These are phyloP conservation scores for Xylaria sp. DNA, from an alignment of 2,329 filamentous ascomycete species.

Conservation along the genomic window DNA sequence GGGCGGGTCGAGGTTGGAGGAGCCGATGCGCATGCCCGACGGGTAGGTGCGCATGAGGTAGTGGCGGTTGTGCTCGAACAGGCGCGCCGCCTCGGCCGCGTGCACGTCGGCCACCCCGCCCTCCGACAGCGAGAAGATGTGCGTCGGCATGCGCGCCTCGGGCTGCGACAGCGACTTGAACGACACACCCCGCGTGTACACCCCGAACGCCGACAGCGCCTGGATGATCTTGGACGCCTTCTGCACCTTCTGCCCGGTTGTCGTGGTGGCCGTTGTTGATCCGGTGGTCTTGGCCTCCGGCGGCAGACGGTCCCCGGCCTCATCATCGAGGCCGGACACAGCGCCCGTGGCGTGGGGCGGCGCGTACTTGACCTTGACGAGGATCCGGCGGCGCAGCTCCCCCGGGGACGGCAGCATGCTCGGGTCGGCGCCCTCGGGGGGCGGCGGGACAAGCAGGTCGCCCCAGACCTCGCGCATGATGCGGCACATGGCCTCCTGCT, in stretches of 20 bases:
- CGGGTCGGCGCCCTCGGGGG: constrained; percentile 49
- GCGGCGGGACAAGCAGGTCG: constrained; percentile 66
- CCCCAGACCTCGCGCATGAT: constrained; percentile 88
- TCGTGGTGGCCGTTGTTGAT: constrained; percentile 44
- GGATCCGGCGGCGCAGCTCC: constrained; percentile 74
- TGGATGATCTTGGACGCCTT: constrained; percentile 70
- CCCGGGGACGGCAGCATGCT: constrained; percentile 66
- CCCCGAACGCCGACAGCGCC: constrained; percentile 71
- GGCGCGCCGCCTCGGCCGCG: constrained; percentile 48
- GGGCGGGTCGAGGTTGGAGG: constrained; percentile 83
- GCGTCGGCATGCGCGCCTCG: constrained; percentile 65
- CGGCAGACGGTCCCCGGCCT: constrained; percentile 27
- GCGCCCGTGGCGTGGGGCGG: constrained; percentile 41
- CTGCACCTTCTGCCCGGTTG: constrained; percentile 43
- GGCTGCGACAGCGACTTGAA: constrained; percentile 80
- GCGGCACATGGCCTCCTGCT: constrained; percentile 88
- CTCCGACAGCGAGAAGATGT: constrained; percentile 71
- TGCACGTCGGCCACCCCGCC: constrained; percentile 65
- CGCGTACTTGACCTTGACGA: constrained; percentile 79
- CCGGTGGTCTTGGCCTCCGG: constrained; percentile 43
- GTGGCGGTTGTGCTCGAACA: constrained; percentile 81
- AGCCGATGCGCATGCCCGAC: constrained; percentile 77
- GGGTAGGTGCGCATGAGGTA: constrained; percentile 90
- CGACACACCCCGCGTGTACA: constrained; percentile 82
- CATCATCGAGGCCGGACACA: constrained; percentile 34